Percentiles rank a stretch among this genome's conserved stretches.
Conservation (phyloP, 768 basidiomycete species). For the Boletus reticulatus region DNA sequence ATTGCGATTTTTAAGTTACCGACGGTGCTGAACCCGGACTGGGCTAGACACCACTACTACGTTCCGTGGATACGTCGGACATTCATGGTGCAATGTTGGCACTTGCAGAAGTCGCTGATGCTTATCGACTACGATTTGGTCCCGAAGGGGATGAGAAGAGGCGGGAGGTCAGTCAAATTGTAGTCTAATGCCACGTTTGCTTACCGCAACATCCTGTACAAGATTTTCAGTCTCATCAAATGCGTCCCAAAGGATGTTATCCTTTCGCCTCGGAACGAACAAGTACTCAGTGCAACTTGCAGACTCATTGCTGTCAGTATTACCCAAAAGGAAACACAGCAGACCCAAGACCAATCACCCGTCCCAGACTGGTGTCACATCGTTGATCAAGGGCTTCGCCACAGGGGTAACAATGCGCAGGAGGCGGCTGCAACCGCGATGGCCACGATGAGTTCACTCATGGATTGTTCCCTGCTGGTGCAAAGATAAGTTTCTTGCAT, state of each 20-base stretch:
- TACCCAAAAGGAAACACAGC: conserved; percentile 52
- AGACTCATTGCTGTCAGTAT: conserved; percentile 63
- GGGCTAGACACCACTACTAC: conserved; percentile 51
- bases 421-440: conserved; percentile 73
- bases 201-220: conserved; percentile 1
- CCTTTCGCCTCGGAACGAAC: conserved; percentile 64
- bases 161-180: conserved; percentile 41
- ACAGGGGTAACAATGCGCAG: conserved; percentile 62
- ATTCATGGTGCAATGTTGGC: conserved; percentile 82
- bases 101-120: conserved; percentile 69
- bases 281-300: conserved; percentile 71
- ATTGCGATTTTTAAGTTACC: conserved; percentile 23
- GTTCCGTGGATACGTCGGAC: conserved; percentile 63
- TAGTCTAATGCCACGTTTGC: not conserved
- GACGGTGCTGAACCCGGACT: conserved; percentile 10
- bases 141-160: conserved; percentile 34
- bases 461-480: conserved; percentile 62
- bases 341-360: conserved; percentile 35
- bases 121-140: conserved; percentile 39
- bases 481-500: conserved; percentile 61
- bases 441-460: conserved; percentile 63
- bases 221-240: conserved; percentile 68
- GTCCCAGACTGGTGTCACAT: conserved; percentile 66
- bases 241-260: conserved; percentile 58
- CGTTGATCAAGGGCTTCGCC: conserved; percentile 70